Percentiles rank a stretch among this genome's conserved stretches.
phyloP scores from a whole-genome alignment of 352 stramenopile genomes.

The Phytopythium aichiense region DNA sequence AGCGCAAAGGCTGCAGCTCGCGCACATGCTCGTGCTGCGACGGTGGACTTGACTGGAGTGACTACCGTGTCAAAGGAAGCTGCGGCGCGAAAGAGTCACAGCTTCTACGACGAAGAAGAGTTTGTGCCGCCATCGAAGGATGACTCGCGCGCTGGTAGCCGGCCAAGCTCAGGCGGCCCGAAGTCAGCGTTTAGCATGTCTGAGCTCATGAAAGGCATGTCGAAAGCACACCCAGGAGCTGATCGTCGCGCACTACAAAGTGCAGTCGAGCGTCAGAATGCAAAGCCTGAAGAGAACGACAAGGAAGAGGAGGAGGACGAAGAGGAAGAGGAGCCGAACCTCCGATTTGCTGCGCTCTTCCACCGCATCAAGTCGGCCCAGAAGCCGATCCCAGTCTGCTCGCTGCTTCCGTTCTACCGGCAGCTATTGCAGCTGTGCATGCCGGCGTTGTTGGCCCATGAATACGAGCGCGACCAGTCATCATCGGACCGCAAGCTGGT shows the following conservation, averaged over 20 bases:
- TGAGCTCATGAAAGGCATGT: slow-evolving; percentile 61
- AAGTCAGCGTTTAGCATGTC: slow-evolving; percentile 54
- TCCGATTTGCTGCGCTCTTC: slow-evolving; percentile 63
- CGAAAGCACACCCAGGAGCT: slow-evolving; percentile 35
- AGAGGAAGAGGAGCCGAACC: slow-evolving; percentile 40
- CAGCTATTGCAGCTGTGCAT: slow-evolving; percentile 76
- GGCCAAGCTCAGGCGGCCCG: slow-evolving; percentile 25
- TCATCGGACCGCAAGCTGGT: slow-evolving; percentile 45
- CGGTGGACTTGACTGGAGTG: slow-evolving; percentile 46
- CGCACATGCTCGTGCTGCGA: slow-evolving; percentile 26
- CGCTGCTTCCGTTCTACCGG: slow-evolving; percentile 79
- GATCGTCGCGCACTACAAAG: slow-evolving; percentile 7
- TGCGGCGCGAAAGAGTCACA: slow-evolving; percentile 60
- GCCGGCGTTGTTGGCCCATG: slow-evolving; percentile 60
- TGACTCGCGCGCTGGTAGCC: slow-evolving; percentile 11
- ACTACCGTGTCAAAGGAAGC: slow-evolving; percentile 37
- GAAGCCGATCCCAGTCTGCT: slow-evolving; percentile 65
- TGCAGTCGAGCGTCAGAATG: slow-evolving; percentile 2
- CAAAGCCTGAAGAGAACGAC: not conserved
- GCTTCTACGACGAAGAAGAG: slow-evolving; percentile 71
- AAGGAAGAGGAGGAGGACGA: slow-evolving; percentile 32
- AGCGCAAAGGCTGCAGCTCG: slow-evolving; percentile 56
- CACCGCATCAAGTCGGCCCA: slow-evolving; percentile 81
- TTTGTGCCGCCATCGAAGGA: slow-evolving; percentile 23
- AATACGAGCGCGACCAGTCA: slow-evolving; percentile 46